Conservation (phyloP, 2,329 filamentous ascomycete genomes). For the Dactylellina sp. region DNA sequence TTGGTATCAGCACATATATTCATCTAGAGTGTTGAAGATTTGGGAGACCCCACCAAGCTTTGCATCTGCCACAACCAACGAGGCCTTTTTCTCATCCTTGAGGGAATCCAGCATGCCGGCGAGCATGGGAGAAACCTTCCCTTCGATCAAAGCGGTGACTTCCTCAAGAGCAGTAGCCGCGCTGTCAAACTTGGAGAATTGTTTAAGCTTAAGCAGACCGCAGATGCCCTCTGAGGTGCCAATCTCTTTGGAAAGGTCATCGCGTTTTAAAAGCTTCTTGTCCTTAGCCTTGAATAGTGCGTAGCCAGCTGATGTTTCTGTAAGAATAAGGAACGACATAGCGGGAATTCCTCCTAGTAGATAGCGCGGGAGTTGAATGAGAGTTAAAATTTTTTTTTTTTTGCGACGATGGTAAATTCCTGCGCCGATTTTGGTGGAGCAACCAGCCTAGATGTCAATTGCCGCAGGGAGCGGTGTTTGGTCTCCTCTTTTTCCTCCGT, state of each 20-base stretch:
- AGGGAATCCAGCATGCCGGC: conserved; percentile 84
- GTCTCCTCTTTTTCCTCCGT: neutral
- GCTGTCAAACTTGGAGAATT: conserved; percentile 97
- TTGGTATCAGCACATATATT: neutral
- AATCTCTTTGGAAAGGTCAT: conserved; percentile 80
- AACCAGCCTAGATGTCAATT: neutral
- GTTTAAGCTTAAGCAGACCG: conserved; percentile 91
- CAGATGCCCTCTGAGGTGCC: conserved; percentile 85
- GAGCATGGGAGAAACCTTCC: conserved; percentile 92
- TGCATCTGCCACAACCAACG: conserved; percentile 90
- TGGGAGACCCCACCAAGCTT: conserved; percentile 75
- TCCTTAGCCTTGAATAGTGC: conserved; percentile 98
- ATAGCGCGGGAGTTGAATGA: neutral
- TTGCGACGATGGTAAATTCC: no score
- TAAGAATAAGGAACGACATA: conserved; percentile 92
- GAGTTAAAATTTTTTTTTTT: no score
- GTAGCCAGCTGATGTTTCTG: conserved; percentile 95
- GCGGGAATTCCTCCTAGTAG: neutral
- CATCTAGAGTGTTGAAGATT: neutral
- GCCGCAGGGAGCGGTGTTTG: neutral
- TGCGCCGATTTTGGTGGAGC: neutral
- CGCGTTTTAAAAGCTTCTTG: conserved; percentile 95
- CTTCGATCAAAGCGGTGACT: conserved; percentile 86
- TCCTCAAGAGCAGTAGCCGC: conserved; percentile 90
- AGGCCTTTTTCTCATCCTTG: conserved; percentile 97